These are phyloP conservation scores for Ophiosphaerella korrae DNA, from an alignment of 2,329 filamentous ascomycete genomes.

Conservation along the genomic window DNA sequence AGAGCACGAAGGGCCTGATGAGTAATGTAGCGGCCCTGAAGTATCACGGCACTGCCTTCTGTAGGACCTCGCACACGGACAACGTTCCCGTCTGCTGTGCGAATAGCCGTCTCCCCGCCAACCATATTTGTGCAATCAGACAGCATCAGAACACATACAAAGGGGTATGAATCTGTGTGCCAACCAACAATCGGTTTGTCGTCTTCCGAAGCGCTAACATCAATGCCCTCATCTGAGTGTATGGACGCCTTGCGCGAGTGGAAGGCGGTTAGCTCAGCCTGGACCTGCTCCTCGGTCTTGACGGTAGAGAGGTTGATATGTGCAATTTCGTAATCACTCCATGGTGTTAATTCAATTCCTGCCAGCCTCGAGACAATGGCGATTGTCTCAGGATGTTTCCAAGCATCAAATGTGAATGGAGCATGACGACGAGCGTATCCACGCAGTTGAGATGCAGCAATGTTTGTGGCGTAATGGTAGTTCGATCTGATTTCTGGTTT, in stretches of 20 bases:
- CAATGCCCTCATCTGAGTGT: constrained; percentile 50
- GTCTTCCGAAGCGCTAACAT: constrained; percentile 52
- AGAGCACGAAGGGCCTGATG: constrained; percentile 66
- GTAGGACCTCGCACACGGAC: constrained; percentile 65
- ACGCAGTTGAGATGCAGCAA: constrained; percentile 61
- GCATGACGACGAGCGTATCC: constrained; percentile 64
- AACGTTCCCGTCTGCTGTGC: constrained; percentile 58
- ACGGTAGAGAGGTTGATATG: constrained; percentile 61
- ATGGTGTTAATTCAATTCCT: constrained; percentile 62
- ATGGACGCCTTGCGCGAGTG: constrained; percentile 45
- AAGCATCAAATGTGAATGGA: constrained; percentile 68
- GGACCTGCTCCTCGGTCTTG: constrained; percentile 55
- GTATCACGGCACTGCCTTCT: constrained; percentile 66
- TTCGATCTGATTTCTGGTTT: constrained; percentile 61
- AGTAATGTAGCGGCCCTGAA: constrained; percentile 70
- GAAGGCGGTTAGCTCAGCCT: constrained; percentile 50
- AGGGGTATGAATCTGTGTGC: constrained; percentile 70
- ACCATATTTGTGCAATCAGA: constrained; percentile 67
- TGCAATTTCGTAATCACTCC: constrained; percentile 63
- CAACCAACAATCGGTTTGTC: constrained; percentile 64
- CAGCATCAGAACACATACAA: constrained; percentile 73
- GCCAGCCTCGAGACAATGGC: constrained; percentile 61
- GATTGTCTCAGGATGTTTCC: constrained; percentile 62
- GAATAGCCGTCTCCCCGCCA: constrained; percentile 68
- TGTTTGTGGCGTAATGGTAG: constrained; percentile 64